phyloP scores from a whole-genome alignment of 2,329 filamentous ascomycete species.

The Mollisia scopiformis region DNA sequence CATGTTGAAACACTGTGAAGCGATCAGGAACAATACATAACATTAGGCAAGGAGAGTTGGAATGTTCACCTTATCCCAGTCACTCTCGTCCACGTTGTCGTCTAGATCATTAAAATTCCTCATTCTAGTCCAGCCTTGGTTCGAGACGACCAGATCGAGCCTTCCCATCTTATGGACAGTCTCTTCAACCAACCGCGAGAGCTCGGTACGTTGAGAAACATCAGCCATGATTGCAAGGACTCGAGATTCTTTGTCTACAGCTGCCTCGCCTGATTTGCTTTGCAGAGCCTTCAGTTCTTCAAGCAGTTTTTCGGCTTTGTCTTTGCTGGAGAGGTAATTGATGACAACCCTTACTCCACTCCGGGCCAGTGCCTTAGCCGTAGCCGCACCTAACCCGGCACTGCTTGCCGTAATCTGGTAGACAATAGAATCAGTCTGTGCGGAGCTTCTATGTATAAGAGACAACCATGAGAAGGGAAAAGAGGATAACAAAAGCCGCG shows the following conservation, averaged over 20 bases:
- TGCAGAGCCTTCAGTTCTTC: conserved; percentile 52
- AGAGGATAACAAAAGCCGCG: neutral
- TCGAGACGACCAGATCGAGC: conserved; percentile 78
- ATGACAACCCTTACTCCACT: conserved; percentile 71
- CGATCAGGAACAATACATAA: no score
- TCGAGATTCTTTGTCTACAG: conserved; percentile 17
- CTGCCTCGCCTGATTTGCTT: conserved; percentile 43
- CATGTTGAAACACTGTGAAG: conserved; percentile 60
- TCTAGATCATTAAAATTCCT: conserved; percentile 50
- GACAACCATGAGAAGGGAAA: neutral
- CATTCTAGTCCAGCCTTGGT: conserved; percentile 62
- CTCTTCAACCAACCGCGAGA: conserved; percentile 60
- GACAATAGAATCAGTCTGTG: neutral
- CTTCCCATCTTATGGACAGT: conserved; percentile 64
- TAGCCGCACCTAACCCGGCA: conserved; percentile 72
- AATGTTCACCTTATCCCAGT: conserved; percentile 51
- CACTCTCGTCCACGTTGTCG: conserved; percentile 57
- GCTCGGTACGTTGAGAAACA: conserved; percentile 61
- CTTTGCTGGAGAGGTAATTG: conserved; percentile 69
- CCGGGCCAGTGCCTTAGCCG: conserved; percentile 67
- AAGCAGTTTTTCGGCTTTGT: conserved; percentile 61
- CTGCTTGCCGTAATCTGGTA: conserved; percentile 53
- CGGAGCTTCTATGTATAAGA: neutral
- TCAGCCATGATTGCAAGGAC: conserved; percentile 67
- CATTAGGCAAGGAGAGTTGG: no score